A percentile compares a stretch with the other conserved stretches of the same genome.
Evolutionary conservation across 257 asterid species (phyloP).

Genomic region (Euphrasia confusa): DNA sequence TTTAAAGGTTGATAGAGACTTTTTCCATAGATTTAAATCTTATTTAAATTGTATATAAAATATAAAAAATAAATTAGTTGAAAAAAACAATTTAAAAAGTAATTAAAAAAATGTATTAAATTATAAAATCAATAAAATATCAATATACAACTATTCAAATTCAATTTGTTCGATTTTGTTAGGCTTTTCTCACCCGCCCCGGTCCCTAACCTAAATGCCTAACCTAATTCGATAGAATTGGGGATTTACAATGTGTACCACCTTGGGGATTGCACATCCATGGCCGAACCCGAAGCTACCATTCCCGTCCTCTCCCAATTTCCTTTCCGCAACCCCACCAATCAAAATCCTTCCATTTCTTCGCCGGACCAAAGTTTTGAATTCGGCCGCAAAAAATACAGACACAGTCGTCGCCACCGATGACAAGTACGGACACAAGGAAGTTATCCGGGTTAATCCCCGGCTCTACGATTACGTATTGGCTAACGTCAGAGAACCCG

Average conservation of each 20-base stretch:
- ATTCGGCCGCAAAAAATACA: conserved; percentile 33
- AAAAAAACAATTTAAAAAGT: too few species aligned
- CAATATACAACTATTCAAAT: too few species aligned
- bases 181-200: too few species aligned
- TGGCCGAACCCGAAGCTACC: conserved; percentile 16
- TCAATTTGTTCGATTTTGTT: too few species aligned
- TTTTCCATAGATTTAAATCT: too few species aligned
- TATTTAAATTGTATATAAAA: too few species aligned
- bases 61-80: too few species aligned
- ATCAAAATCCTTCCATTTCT: conserved; percentile 15
- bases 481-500: conserved; percentile 80
- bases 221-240: background rate
- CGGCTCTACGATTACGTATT: conserved; percentile 65
- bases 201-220: too few species aligned
- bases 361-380: conserved; percentile 26
- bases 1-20: too few species aligned
- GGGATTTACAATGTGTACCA: conserved; percentile 25
- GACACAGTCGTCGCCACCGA: conserved; percentile 43
- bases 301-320: conserved; percentile 16
- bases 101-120: too few species aligned
- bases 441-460: conserved; percentile 70
- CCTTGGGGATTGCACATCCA: conserved; percentile 29
- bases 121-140: too few species aligned
- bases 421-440: conserved; percentile 64
- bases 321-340: conserved; percentile 20